These are phyloP conservation scores for Phytopythium cucurbitacearum DNA, from an alignment of 352 stramenopile species.

Conservation along the genomic window DNA sequence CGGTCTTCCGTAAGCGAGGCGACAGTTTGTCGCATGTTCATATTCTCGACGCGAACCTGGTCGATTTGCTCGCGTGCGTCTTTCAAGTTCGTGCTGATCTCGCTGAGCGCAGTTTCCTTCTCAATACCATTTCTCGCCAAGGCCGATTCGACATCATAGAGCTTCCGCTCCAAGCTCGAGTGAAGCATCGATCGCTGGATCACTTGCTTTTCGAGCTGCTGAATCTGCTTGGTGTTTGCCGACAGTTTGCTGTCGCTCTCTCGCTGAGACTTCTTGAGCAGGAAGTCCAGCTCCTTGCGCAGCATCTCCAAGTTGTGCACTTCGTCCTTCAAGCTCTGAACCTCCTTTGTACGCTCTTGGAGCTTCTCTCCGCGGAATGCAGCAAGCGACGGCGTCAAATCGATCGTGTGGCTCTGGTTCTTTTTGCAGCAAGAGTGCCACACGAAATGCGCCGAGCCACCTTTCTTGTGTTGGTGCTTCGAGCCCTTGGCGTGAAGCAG, in stretches of 20 bases:
- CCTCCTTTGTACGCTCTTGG: constrained; percentile 46
- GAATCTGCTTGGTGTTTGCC: constrained; percentile 58
- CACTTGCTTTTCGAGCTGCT: constrained; percentile 74
- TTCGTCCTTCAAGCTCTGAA: constrained; percentile 51
- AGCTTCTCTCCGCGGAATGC: constrained; percentile 74
- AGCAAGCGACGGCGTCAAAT: constrained; percentile 68
- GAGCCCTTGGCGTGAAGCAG: constrained; percentile 53
- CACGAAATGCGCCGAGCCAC: constrained; percentile 38
- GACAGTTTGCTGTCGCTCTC: constrained; percentile 65
- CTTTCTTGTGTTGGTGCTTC: constrained; percentile 33
- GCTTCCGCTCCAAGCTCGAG: constrained; percentile 58
- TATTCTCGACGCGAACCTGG: constrained; percentile 38
- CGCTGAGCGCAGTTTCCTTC: constrained; percentile 40
- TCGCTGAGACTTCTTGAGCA: constrained; percentile 69
- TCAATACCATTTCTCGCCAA: constrained; percentile 44
- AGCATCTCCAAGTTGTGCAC: constrained; percentile 56
- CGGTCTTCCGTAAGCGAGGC: constrained; percentile 23
- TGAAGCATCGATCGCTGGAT: constrained; percentile 58
- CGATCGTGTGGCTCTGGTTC: constrained; percentile 53
- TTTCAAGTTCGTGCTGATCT: constrained; percentile 26
- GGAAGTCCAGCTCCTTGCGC: constrained; percentile 53
- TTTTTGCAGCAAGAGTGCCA: constrained; percentile 86
- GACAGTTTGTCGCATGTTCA: constrained; percentile 21
- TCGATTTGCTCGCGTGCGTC: constrained; percentile 18
- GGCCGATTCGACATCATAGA: constrained; percentile 66